Conservation (phyloP, 2,329 filamentous ascomycete genomes). For the Didymella sp. region DNA sequence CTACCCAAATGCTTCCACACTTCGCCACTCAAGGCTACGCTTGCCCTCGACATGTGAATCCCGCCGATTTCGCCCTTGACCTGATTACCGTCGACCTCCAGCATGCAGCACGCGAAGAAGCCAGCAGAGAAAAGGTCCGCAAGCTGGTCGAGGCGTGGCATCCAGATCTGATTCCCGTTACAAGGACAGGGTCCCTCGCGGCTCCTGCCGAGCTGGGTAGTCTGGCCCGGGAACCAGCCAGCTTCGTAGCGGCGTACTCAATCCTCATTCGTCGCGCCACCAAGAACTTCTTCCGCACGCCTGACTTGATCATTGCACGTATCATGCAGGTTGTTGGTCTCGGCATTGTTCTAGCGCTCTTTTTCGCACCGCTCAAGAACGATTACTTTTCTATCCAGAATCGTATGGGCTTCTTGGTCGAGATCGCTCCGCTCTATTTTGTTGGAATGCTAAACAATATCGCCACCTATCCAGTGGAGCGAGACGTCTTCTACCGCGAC, state of each 20-base stretch:
- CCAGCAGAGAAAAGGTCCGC: constrained; percentile 68
- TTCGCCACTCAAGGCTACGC: constrained; percentile 66
- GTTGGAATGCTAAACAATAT: constrained; percentile 80
- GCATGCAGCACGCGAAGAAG: constrained; percentile 66
- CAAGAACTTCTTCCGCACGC: constrained; percentile 63
- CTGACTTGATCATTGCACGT: constrained; percentile 45
- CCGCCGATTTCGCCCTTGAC: constrained; percentile 79
- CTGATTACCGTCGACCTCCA: constrained; percentile 79
- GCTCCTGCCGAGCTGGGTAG: constrained; percentile 76
- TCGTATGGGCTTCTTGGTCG: constrained; percentile 74
- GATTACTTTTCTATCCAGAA: constrained; percentile 76
- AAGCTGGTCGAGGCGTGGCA: constrained; percentile 67
- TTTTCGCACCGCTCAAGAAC: constrained; percentile 74
- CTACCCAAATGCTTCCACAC: constrained; percentile 69
- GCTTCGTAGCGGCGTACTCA: constrained; percentile 69
- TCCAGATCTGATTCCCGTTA: constrained; percentile 34
- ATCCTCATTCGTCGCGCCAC: constrained; percentile 71
- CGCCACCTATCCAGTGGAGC: constrained; percentile 73
- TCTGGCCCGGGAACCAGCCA: constrained; percentile 67
- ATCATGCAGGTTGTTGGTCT: constrained; percentile 51
- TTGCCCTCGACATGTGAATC: constrained; percentile 74
- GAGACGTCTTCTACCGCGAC: constrained; percentile 79
- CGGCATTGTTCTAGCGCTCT: constrained; percentile 47
- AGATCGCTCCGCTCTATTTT: constrained; percentile 75
- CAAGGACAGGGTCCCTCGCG: constrained; percentile 55